These are phyloP conservation scores for Piloderma croceum DNA, from an alignment of 768 basidiomycete genomes.

Conservation along the genomic window DNA sequence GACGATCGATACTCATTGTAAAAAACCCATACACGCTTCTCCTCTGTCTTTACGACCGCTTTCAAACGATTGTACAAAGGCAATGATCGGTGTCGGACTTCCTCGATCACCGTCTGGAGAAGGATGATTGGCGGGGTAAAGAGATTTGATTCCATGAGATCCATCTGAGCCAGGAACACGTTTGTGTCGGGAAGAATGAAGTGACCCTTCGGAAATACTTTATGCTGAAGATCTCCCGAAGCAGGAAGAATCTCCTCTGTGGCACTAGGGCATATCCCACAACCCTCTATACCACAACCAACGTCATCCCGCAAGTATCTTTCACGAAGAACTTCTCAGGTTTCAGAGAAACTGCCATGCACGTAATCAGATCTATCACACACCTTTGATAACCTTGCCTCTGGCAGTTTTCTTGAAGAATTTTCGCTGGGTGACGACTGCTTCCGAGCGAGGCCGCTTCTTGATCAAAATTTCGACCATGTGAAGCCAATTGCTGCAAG, in stretches of 20 bases:
- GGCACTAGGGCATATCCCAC: slow-evolving; percentile 50
- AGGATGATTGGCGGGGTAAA: slow-evolving; percentile 81
- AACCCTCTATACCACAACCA: slow-evolving; percentile 73
- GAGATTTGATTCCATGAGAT: slow-evolving; percentile 75
- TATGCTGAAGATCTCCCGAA: slow-evolving; percentile 53
- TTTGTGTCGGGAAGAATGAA: slow-evolving; percentile 93
- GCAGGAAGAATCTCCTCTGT: slow-evolving; percentile 48
- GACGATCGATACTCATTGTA: slow-evolving; percentile 85
- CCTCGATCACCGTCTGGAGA: slow-evolving; percentile 92
- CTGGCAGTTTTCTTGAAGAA: slow-evolving; percentile 94
- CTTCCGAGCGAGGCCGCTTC: slow-evolving; percentile 67
- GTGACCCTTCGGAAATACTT: slow-evolving; percentile 58
- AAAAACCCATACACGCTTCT: slow-evolving; percentile 79
- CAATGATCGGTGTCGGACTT: slow-evolving; percentile 90
- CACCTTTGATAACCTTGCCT: slow-evolving; percentile 93
- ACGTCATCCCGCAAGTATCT: slow-evolving; percentile 92
- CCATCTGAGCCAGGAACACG: slow-evolving; percentile 83
- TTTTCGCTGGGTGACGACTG: slow-evolving; percentile 75
- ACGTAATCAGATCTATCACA: neutral
- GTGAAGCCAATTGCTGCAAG: no score
- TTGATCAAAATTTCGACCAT: slow-evolving; percentile 65
- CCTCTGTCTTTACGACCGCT: slow-evolving; percentile 76
- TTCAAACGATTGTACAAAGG: slow-evolving; percentile 92
- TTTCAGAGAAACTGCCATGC: neutral
- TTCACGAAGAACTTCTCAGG: slow-evolving; percentile 77